These are phyloP conservation scores for Astragalus glycyphyllos DNA, from an alignment of 306 rosid genomes.

Conservation along the genomic window DNA sequence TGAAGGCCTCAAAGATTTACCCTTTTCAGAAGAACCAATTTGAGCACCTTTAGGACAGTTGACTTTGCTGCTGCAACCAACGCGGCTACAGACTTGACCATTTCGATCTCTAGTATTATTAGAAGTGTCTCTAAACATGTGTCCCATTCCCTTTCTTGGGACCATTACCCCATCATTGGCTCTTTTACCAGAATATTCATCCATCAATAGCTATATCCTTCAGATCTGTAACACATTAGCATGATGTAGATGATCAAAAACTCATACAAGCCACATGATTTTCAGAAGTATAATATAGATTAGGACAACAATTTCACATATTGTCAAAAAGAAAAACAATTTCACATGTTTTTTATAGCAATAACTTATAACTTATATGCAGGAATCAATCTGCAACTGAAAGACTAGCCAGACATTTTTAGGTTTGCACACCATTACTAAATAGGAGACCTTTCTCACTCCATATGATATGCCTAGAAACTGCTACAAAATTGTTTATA, in stretches of 20 bases:
- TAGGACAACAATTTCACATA: slow-evolving; percentile 1
- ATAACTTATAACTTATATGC: slow-evolving; percentile 2
- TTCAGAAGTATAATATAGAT: not conserved
- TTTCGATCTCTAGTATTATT: slow-evolving; percentile 65
- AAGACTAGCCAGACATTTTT: slow-evolving; percentile 6
- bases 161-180: slow-evolving; percentile 60
- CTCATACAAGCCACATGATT: slow-evolving; percentile 29
- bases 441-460: not conserved
- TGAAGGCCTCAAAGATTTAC: slow-evolving; percentile 65
- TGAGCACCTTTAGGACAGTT: slow-evolving; percentile 65
- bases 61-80: slow-evolving; percentile 77
- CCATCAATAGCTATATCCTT: slow-evolving; percentile 64
- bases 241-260: slow-evolving; percentile 11
- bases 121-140: slow-evolving; percentile 69
- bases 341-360: slow-evolving; percentile 6
- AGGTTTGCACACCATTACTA: slow-evolving; percentile 10
- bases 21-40: slow-evolving; percentile 60
- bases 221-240: slow-evolving; percentile 57
- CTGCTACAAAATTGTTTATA: not conserved
- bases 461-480: slow-evolving; percentile 1
- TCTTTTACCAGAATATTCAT: slow-evolving; percentile 83
- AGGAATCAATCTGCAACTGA: slow-evolving; percentile 9
- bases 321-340: no score
- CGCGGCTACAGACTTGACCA: slow-evolving; percentile 75
- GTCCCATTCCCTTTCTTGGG: slow-evolving; percentile 73